Percentiles rank a stretch among this genome's conserved stretches.
These are phyloP conservation scores for Cladosporium sp. DNA, from an alignment of 2,329 filamentous ascomycete genomes.

Conservation along the genomic window DNA sequence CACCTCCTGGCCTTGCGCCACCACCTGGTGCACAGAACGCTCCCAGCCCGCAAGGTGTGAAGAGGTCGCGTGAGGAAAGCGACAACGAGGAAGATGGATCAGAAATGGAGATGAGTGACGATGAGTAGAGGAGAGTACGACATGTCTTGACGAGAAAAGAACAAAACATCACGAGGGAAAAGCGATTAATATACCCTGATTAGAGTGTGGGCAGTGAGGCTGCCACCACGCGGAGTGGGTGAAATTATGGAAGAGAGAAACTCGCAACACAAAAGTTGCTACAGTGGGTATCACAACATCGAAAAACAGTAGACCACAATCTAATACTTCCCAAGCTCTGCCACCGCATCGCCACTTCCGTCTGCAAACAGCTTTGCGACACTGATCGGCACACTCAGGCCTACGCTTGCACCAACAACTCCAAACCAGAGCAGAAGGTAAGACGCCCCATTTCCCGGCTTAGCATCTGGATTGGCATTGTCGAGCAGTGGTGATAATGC, in stretches of 20 bases:
- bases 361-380: constrained; percentile 20
- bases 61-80: constrained; percentile 44
- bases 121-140: constrained; percentile 50
- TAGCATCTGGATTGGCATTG: constrained; percentile 17
- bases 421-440: constrained; percentile 91
- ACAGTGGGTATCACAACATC: constrained; percentile 19
- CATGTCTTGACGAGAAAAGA: not conserved
- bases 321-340: constrained; percentile 26
- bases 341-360: constrained; percentile 25
- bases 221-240: not conserved
- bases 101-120: constrained; percentile 65
- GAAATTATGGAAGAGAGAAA: not conserved
- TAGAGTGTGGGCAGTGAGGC: not conserved
- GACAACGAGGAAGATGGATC: constrained; percentile 47
- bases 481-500: constrained; percentile 61
- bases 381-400: constrained; percentile 53
- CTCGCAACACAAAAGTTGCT: not conserved
- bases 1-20: constrained; percentile 52
- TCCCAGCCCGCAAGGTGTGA: constrained; percentile 59
- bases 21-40: constrained; percentile 49
- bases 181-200: constrained; percentile 16
- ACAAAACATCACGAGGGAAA: constrained; percentile 36
- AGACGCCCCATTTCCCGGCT: constrained; percentile 46
- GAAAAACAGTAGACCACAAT: not conserved
- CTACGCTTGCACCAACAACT: constrained; percentile 77